Evolutionary conservation across 23 red algal species (phyloP).

Genomic region (Gracilaria domingensis): DNA sequence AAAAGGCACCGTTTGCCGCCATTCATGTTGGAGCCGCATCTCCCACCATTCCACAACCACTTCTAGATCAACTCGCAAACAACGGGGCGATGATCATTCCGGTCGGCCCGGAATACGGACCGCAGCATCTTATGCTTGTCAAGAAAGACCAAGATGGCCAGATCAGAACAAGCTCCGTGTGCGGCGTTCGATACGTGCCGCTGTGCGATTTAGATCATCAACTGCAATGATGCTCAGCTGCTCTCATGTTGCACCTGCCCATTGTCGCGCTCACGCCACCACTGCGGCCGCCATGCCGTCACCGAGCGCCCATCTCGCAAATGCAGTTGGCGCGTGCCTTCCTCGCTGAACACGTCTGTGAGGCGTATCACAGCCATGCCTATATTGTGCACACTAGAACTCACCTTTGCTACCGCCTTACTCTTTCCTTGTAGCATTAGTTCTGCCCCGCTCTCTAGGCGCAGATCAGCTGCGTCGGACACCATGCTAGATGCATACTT

Average conservation of each 20-base stretch:
- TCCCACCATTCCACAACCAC: slow-evolving; percentile 64
- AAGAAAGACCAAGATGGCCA: slow-evolving; percentile 60
- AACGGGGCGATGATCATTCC: slow-evolving; percentile 94
- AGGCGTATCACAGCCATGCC: slow-evolving; percentile 49
- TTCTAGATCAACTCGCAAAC: slow-evolving; percentile 74
- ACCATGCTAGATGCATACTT: not conserved
- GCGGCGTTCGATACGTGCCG: slow-evolving; percentile 91
- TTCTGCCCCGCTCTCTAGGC: not conserved
- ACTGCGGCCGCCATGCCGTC: slow-evolving; percentile 13
- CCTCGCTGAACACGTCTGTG: slow-evolving; percentile 5
- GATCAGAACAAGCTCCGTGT: slow-evolving; percentile 40
- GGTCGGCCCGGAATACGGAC: slow-evolving; percentile 49
- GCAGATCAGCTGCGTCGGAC: not conserved
- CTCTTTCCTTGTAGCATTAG: slow-evolving; percentile 12
- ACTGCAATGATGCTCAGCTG: not conserved
- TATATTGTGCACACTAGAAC: slow-evolving; percentile 37
- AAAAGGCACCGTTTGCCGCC: slow-evolving; percentile 71
- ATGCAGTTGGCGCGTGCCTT: not conserved
- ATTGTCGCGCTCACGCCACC: slow-evolving; percentile 36
- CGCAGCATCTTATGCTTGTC: slow-evolving; percentile 75
- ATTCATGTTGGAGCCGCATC: slow-evolving; percentile 95
- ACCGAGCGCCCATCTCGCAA: slow-evolving; percentile 40
- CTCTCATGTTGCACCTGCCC: not conserved
- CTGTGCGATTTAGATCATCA: slow-evolving; percentile 78
- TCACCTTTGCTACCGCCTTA: slow-evolving; percentile 35